Base-by-base conservation (phyloP, 768 basidiomycete genomes). In the Cytidiella melzeri region DNA sequence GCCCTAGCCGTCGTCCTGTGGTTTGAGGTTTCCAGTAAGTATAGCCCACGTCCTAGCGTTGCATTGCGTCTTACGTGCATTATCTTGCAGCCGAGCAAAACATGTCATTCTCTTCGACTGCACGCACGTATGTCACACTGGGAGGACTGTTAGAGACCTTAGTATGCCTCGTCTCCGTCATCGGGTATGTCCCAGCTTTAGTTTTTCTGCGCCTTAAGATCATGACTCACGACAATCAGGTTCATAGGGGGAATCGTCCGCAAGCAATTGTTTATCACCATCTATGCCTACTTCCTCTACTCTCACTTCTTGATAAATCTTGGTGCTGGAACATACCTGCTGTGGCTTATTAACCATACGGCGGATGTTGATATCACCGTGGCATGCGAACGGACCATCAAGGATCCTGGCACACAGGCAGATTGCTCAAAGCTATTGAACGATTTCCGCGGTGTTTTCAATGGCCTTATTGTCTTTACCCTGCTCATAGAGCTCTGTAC, bases 221-320 rank as follows among this genome's bases (percentile, higher is more conserved):
- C 25, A 30, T 26, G 6, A 34, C 26, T 37, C 38, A 24, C 4
- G 58, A 7, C 23, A 41, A 9, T 34, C 36, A 85, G 83, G 18
- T 75, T 86, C 46, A 70, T 81, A 26, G 84, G 84, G n/a, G 74
- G 73, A 1, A 68, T 83, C 47, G 75, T 78, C 36, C 76, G 77
- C 58, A 84, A 84, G 57, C 80, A 80, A 64, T 57, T 69, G 2
- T 81, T 86, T 57, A 70, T 80, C 43, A 73, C 71, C 57, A 69
- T 72, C 42, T 83, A 82, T 57, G 67, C 75, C 9, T 76, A 77
- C 60, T 74, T 76, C 61, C 65, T 80, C 59, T 78, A 79, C 67
- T 53, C 73, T 54, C 79, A 83, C 65, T 73, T 82, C 59, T 36
- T 77, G 55, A 50, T 81, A 69, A 81, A 79, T 60, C 50, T 81